Base-by-base conservation (phyloP, 2,329 filamentous ascomycete species). In the Fusarium equiseti region DNA sequence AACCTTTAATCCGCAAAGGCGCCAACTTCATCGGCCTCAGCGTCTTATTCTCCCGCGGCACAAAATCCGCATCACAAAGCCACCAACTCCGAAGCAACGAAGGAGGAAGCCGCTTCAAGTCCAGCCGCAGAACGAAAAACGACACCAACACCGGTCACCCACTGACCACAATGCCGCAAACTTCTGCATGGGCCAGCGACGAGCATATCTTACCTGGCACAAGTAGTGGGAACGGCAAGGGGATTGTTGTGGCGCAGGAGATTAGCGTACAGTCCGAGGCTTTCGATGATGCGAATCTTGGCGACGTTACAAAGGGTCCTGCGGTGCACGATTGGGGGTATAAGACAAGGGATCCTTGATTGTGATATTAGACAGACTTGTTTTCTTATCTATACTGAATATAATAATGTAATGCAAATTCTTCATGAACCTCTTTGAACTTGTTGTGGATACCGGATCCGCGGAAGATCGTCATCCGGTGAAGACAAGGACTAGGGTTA, bases 161-260 rank as follows among this genome's bases (percentile, higher is more conserved):
- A 0, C 53, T 73, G 13, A 50, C 61, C 4, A 56, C 43, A 1
- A 42, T 63, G 16, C 68, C 71, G 9, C 60, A 68, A 31, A 54
- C 71, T 2, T 56, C 68, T 7, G 71, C 71, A 2, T 73, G 71
- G 71, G 71, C 59, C 16, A 73, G 71, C 26, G 71, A 73, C 9
- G 71, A 73, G 48, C 71, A 73, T n/a, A 73, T 73, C 7, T 26
- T 73, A 1, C 68, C 71, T 1, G 53, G 50, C 5, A 69, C 54
- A 4, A 53, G 58, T 8, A 53, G 40, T 16, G 70, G 24, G 15
- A 51, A 24, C 15, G 15, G 50, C 32, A 52, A 52, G 35, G 70
- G 64, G 1, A 73, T 73, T 12, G 50, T 73, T 11, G 59, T 73
- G 38, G 71, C 71, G 32, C 71, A 73, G 32, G 71, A 73, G 49